Evolutionary conservation across 176 grass and related monocot species (phyloP), one percentile per base, ranked within the genome.

Genomic region (Olyra latifolia): DNA sequence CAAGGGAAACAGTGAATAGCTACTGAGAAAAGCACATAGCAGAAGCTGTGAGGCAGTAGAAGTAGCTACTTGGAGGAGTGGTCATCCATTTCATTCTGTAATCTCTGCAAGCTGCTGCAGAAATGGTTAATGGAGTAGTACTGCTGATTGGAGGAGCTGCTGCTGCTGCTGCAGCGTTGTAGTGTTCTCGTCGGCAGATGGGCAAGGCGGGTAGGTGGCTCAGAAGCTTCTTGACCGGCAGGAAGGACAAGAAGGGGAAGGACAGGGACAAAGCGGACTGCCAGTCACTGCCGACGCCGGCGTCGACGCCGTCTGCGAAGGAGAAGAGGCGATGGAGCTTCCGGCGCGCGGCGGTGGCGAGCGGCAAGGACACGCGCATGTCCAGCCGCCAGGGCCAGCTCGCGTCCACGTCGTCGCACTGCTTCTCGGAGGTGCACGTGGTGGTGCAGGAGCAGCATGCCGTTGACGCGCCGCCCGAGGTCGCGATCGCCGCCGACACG

Each of bases 261-360:
- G 78, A 80, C 24, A 84, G 50, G 30, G 30, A 71, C 15, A 74
- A 27, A 4, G 82, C 39, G 3, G 78, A 90, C 16, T 45, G 44
- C 56, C 80, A 81, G 50, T 64, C 53, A 1, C 16, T 59, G 35
- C 16, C 71, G 3, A 20, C 76, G 10, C 16, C 53, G 17, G n/a
- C 38, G 8, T 27, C 88, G 3, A 27, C 83, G 54, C 69, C 87
- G 11, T 41, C 63, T 0, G 54, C 75, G 4, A 86, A 73, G 35
- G 90, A 93, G 72, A 97, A 87, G 76, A 83, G 80, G 45, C 66
- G 93, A 29, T 93, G 93, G 93, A 97, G 93, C 83, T 97, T 97
- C 80, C 85, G 90, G 29, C 46, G 83, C 0, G 70, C 82, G 5
- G 52, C 60, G 42, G 76, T 71, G 35, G 22, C 39, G 24, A 29